A percentile compares a stretch with the other conserved stretches of the same genome.
Evolutionary conservation across 73 alveolate species (phyloP).

Genomic region (Paramecium bursaria): DNA sequence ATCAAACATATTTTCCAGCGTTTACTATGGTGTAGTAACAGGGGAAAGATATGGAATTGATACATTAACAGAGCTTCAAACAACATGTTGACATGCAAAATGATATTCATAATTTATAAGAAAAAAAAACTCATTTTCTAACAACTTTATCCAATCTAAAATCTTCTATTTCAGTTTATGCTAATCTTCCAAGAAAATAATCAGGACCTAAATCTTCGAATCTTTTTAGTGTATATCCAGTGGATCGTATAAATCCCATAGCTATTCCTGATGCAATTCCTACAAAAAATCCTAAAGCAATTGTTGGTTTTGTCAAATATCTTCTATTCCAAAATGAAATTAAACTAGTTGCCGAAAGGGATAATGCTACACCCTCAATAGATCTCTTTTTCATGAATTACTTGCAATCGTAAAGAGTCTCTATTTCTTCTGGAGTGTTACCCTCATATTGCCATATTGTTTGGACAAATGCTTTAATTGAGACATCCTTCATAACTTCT

Average conservation of each 20-base stretch:
- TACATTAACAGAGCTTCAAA: too few relatives aligned
- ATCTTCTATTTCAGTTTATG: constrained; percentile 65
- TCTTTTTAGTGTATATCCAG: constrained; percentile 66
- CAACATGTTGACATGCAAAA: too few relatives aligned
- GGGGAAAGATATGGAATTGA: constrained; percentile 38
- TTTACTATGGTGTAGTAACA: constrained; percentile 43
- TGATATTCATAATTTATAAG: too few relatives aligned
- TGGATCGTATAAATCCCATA: constrained; percentile 58
- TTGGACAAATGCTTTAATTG: constrained; percentile 37
- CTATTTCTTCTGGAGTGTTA: constrained; percentile 68
- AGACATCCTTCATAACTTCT: constrained; percentile 65
- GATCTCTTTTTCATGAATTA: constrained; percentile 22
- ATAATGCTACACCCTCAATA: constrained; percentile 61
- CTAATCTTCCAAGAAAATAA: constrained; percentile 68
- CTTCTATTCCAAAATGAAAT: constrained; percentile 32
- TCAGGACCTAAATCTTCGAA: constrained; percentile 66
- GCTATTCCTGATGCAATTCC: constrained; percentile 65
- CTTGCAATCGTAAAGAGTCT: constrained; percentile 68
- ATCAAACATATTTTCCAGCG: constrained; percentile 15
- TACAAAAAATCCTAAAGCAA: constrained; percentile 54
- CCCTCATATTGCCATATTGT: constrained; percentile 64
- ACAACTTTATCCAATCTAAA: constrained; percentile 70
- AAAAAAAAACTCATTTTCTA: too few relatives aligned
- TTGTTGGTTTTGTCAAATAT: constrained; percentile 21
- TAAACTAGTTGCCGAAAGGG: constrained; percentile 34